Conservation (phyloP, 768 basidiomycete genomes). For the Inosperma sp. region DNA sequence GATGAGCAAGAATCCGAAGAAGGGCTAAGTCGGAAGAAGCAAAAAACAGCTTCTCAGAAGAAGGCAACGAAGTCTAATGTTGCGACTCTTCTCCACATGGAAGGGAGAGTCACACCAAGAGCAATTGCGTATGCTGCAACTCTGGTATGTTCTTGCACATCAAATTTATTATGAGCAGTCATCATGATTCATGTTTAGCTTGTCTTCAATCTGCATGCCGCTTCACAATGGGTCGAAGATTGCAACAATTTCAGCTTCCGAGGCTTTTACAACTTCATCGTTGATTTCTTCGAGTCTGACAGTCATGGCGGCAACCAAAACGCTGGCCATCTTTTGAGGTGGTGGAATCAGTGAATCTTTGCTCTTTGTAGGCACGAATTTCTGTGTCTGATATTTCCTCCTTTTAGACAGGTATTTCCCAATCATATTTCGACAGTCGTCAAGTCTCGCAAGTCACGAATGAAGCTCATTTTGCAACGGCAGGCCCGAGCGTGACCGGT, state of each 20-base stretch:
- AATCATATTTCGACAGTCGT: not conserved
- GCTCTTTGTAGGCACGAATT: not conserved
- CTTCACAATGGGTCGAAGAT: conserved; percentile 14
- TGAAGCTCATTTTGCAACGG: not conserved
- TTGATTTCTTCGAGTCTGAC: conserved; percentile 24
- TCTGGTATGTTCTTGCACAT: conserved; percentile 18
- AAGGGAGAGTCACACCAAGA: conserved; percentile 20
- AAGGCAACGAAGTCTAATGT: conserved; percentile 8
- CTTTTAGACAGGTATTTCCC: conserved; percentile 8
- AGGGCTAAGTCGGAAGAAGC: not conserved
- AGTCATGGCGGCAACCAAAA: not conserved
- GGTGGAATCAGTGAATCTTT: conserved; percentile 8
- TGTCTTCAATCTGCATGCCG: conserved; percentile 17
- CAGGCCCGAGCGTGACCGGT: not conserved
- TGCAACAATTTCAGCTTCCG: conserved; percentile 18
- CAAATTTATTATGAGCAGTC: not conserved
- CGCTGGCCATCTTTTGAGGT: not conserved
- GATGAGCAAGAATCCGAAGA: not conserved
- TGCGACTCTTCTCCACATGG: conserved; percentile 15
- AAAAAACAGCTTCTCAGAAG: not conserved
- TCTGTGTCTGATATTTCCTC: not conserved
- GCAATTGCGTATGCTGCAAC: conserved; percentile 31
- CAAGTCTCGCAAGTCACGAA: conserved; percentile 4
- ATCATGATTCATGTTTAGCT: conserved; percentile 11
- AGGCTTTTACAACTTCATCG: conserved; percentile 21